Evolutionary conservation across 495 filamentous ascomycete species (phyloP), one percentile per base, ranked within the genome.

Genomic region (Penicillium paxilli): DNA sequence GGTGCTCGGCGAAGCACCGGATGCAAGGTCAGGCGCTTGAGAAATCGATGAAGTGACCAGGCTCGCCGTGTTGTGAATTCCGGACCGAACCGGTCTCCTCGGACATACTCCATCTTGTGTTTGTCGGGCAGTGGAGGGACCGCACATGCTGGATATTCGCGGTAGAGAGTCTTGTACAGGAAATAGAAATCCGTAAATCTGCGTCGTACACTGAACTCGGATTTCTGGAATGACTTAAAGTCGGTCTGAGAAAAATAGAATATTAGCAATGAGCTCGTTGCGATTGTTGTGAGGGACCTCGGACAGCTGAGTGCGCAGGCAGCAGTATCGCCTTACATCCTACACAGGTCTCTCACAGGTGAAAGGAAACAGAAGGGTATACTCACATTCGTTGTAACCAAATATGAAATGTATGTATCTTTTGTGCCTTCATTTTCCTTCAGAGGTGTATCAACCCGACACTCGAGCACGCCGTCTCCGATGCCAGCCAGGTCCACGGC

Each of bases 111-210:
- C 89, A 98, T 94, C 68, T 96, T 96, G 79, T 98, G 92, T 74
- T 98, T 98, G 70, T 98, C 94, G 41, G 94, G 94, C 52, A 98
- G 78, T 44, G 94, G 94, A 33, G 94, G 94, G 11, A 98, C 92
- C 37, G 94, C 95, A 74, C 85, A 91, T 66, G 87, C 88, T 26
- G 91, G 91, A 63, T 91, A 98, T 64, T 97, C 90, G 59, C 84
- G 83, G 49, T 78, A 85, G 35, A 98, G 83, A 24, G 84, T 85
- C 70, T 96, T 98, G 80, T 89, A 96, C 50, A 98, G 85, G 66
- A 96, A 98, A 55, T 95, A 88, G 68, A 98, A 98, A 71, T 98
- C 94, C 50, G 92, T 96, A 68, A 96, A 98, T 57, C 94, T 88
- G 54, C 94, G 83, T 49, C 95, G 90, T 35, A 96, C 88, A 23